A percentile compares a stretch with the other conserved stretches of the same genome.
phyloP scores from a whole-genome alignment of 768 basidiomycete species.

The Hericium erinaceus region DNA sequence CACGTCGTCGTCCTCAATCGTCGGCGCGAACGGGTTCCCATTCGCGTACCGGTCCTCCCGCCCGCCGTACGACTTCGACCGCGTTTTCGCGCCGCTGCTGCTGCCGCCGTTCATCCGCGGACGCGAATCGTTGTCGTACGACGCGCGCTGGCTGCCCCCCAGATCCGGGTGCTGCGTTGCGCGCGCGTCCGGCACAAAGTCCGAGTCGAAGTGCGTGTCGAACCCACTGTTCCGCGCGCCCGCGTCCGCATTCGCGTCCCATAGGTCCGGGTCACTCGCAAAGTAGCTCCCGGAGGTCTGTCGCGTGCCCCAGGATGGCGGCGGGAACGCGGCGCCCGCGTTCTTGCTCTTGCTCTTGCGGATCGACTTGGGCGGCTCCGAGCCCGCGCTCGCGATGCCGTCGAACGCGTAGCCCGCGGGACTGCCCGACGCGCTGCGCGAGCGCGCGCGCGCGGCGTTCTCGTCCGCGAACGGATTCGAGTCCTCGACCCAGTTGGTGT shows the following conservation, averaged over 20 bases:
- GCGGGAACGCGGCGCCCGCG: constrained; percentile 45
- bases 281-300: constrained; percentile 52
- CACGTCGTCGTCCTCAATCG: constrained; percentile 8
- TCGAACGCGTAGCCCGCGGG: constrained; percentile 47
- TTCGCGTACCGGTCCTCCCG: not conserved
- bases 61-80: not conserved
- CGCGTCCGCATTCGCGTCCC: constrained; percentile 11
- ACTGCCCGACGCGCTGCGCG: constrained; percentile 11
- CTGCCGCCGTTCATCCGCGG: not conserved
- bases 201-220: constrained; percentile 8
- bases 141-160: not conserved
- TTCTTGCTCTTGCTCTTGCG: constrained; percentile 5
- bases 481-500: constrained; percentile 54
- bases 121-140: not conserved
- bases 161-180: constrained; percentile 1
- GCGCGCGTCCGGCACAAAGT: constrained; percentile 7
- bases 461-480: not conserved
- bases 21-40: constrained; percentile 3
- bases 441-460: constrained; percentile 18
- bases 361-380: constrained; percentile 16
- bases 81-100: not conserved
- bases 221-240: constrained; percentile 1
- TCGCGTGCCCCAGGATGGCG: constrained; percentile 47
- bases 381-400: constrained; percentile 34
- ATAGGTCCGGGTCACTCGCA: constrained; percentile 16